Evolutionary conservation across 345 rosid genomes (phyloP).

Genomic region (Chamaenerion angustifolium): DNA sequence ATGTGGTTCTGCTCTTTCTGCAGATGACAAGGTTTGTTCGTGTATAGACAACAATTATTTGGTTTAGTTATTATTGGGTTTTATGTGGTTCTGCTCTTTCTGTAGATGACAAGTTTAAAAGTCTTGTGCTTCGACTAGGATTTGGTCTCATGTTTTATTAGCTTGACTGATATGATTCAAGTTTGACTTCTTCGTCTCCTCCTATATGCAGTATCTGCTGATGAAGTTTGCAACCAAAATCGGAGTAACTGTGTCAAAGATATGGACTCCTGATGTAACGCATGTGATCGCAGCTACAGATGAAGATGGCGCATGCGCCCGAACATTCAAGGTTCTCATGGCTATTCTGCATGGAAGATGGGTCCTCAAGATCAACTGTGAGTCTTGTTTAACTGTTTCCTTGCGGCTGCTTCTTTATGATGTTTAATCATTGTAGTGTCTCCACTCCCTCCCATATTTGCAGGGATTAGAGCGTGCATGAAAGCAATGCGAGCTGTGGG

Average conservation of each 20-base stretch:
- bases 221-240: conserved; percentile 36
- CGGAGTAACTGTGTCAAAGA: conserved; percentile 48
- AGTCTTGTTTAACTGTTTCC: conserved; percentile 13
- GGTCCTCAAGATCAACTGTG: conserved; percentile 64
- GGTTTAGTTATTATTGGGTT: conserved; percentile 17
- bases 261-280: conserved; percentile 67
- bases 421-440: neutral
- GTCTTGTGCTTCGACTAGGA: too few species aligned
- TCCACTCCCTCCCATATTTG: neutral
- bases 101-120: conserved; percentile 60
- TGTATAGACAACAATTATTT: neutral
- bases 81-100: conserved; percentile 87
- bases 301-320: conserved; percentile 53
- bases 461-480: conserved; percentile 83
- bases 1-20: conserved; percentile 81
- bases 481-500: conserved; percentile 27
- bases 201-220: conserved; percentile 43
- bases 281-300: conserved; percentile 76
- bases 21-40: conserved; percentile 59
- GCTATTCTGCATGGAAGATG: conserved; percentile 70
- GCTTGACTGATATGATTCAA: neutral
- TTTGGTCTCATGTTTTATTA: neutral
- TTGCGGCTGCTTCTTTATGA: neutral
- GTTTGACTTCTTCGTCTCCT: neutral
- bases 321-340: conserved; percentile 81